Base-by-base conservation (phyloP, 2,329 filamentous ascomycete species). In the Acephala macrosclerotiorum region DNA sequence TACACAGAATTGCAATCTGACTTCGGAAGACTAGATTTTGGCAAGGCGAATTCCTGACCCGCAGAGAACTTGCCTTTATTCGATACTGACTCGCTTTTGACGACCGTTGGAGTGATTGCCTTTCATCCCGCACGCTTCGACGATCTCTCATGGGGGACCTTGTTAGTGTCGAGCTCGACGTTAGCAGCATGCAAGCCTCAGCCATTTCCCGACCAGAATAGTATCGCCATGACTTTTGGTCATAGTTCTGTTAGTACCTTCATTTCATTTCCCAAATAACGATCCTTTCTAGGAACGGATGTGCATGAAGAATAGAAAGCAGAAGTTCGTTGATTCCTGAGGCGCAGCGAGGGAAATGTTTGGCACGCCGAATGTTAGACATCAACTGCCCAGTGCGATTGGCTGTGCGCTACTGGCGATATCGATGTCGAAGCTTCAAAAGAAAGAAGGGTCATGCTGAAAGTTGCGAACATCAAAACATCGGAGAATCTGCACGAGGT, bases 171-270 rank as follows among this genome's bases (percentile, higher is more conserved):
- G 58, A 66, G n/a, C 40, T 67, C 63, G 59, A 65, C 60, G 22
- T 63, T 61, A 63, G 53, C 58, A 57, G 49, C 29, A 49, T 65
- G 58, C 66, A 65, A 60, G 63, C 62, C 62, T 61, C 42, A 58
- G 25, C 33, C n/a, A 61, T 63, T 47, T 63, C 33, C 53, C 60
- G 53, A 58, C 33, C 26, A 56, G 51, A 51, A 29, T 42, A 22
- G 45, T 49, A 22, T 26, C n/a, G 45, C n/a, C n/a, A 49, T 49
- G 45, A 22, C 45, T 25, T 49, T 33, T 7, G 49, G 12, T 9
- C 8, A n/a, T 53, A 14, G 49, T 12, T 53, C 49, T 26, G 16
- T 8, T 16, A 33, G 18, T 11, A 53, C 26, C 25, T n/a, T 51
- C 47, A 51, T 51, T 33, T 33, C 29, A 33, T 33, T 42, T 51